Evolutionary conservation across 2,329 filamentous ascomycete species (phyloP).

Genomic region (Dothideomycetidae sp.): DNA sequence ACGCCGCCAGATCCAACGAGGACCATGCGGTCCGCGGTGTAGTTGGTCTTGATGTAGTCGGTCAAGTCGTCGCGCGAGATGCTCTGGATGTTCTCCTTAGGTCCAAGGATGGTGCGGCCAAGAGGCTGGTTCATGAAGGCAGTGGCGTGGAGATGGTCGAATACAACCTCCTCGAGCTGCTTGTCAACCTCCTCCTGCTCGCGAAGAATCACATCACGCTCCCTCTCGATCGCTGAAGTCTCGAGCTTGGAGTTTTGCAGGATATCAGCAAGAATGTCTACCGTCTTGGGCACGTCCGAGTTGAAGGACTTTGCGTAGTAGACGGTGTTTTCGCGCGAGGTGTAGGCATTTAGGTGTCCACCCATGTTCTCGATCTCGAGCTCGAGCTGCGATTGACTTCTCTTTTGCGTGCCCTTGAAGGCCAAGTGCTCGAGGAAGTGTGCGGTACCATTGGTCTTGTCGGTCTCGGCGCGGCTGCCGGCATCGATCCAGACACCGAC

Average conservation of each 20-base stretch:
- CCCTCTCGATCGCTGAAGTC: conserved; percentile 79
- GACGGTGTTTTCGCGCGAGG: conserved; percentile 98
- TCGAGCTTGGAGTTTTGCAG: conserved; percentile 99
- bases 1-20: conserved; percentile 90
- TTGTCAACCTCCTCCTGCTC: conserved; percentile 99
- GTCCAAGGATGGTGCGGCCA: conserved; percentile 92
- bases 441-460: conserved; percentile 96
- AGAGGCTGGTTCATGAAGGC: conserved; percentile 94
- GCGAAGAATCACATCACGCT: conserved; percentile 95
- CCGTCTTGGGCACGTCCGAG: conserved; percentile 85
- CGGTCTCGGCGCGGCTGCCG: conserved; percentile 92
- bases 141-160: conserved; percentile 96
- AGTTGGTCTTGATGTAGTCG: conserved; percentile 99
- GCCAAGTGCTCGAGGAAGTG: conserved; percentile 99
- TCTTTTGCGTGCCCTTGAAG: conserved; percentile 96
- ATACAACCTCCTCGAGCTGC: conserved; percentile 98
- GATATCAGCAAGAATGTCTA: conserved; percentile 98
- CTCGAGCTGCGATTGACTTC: conserved; percentile 93
- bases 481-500: conserved; percentile 99
- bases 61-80: conserved; percentile 82
- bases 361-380: conserved; percentile 99
- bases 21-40: conserved; percentile 98
- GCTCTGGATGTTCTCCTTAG: conserved; percentile 94
- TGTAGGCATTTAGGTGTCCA: conserved; percentile 97
- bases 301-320: conserved; percentile 99